A percentile compares a stretch with the other conserved stretches of the same genome.
Conservation (phyloP, 257 asterid genomes). For the Coffea eugenioides region DNA sequence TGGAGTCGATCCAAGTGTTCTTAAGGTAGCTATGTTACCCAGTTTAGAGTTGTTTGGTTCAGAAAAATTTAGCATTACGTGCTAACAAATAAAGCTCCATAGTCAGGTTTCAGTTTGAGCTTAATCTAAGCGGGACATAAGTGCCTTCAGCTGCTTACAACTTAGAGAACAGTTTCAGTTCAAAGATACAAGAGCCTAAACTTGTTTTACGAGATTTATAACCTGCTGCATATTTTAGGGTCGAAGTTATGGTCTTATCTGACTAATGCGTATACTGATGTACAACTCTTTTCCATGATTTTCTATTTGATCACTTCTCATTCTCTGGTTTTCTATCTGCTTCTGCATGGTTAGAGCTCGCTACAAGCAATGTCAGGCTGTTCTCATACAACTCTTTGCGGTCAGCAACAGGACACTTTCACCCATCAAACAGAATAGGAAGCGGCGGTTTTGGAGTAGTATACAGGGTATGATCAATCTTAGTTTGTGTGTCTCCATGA, state of each 20-base stretch:
- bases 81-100: neutral
- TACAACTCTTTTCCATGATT: neutral
- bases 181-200: neutral
- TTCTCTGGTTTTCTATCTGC: neutral
- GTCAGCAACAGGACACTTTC: conserved; percentile 68
- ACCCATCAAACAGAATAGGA: conserved; percentile 70
- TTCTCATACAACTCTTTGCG: conserved; percentile 53
- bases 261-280: neutral
- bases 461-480: conserved; percentile 42
- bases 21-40: neutral
- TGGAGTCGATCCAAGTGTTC: neutral
- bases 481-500: neutral
- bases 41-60: neutral
- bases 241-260: neutral
- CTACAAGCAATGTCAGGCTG: conserved; percentile 52
- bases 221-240: neutral
- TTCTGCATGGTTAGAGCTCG: conserved; percentile 38
- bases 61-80: neutral
- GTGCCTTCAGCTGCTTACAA: neutral
- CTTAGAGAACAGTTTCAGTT: neutral
- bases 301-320: neutral
- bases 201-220: neutral
- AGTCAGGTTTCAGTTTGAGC: neutral
- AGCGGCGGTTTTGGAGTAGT: conserved; percentile 86
- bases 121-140: neutral